Conservation (phyloP, 202 grass and related monocot species). For the Schoenoplectus triqueter region DNA sequence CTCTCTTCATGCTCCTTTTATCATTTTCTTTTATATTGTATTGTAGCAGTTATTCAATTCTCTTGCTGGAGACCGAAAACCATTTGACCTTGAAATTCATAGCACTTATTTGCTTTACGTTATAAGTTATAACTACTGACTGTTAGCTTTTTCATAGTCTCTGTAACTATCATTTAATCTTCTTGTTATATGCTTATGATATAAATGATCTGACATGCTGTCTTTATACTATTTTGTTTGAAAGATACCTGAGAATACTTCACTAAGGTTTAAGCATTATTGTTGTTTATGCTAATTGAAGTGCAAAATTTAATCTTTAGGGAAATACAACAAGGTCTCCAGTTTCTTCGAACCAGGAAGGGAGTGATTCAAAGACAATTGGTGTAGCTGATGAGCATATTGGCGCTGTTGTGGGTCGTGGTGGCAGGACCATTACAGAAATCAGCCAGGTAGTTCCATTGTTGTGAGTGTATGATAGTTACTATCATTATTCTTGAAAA, state of each 20-base stretch:
- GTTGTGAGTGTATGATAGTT: background rate
- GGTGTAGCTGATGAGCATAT: conserved; percentile 92
- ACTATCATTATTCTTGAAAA: background rate
- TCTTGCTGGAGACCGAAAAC: background rate
- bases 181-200: conserved; percentile 20
- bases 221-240: background rate
- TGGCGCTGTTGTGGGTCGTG: conserved; percentile 88
- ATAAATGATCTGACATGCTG: background rate
- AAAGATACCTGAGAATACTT: conserved; percentile 7
- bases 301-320: conserved; percentile 24
- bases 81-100: background rate
- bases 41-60: background rate
- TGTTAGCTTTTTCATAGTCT: background rate
- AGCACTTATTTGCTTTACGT: background rate
- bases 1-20: conserved; percentile 6
- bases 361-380: conserved; percentile 74
- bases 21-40: background rate
- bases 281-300: conserved; percentile 19
- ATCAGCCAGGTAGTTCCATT: conserved; percentile 73
- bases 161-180: background rate
- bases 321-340: conserved; percentile 49
- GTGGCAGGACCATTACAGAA: conserved; percentile 92
- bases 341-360: conserved; percentile 49
- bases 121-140: background rate
- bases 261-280: background rate